Evolutionary conservation across 768 basidiomycete species (phyloP), one percentile per base, ranked within the genome.

Genomic region (Sistotremastrum niveocremeum): DNA sequence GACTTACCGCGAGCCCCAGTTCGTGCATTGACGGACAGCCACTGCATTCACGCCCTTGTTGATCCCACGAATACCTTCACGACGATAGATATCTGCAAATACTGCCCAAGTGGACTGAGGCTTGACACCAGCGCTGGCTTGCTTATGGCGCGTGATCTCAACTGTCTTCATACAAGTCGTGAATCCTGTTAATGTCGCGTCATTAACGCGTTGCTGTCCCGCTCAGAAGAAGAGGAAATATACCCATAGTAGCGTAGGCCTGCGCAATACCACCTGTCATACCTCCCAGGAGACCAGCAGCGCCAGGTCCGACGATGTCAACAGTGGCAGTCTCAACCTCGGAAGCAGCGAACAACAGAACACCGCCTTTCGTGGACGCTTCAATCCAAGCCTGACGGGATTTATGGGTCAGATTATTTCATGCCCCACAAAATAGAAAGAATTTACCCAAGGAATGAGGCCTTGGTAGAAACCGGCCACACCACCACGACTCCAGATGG

Each of bases 121-220:
- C 59, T 87, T 82, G 37, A 81, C 73, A 37, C 95, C 95, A 31
- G 74, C 62, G 10, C 82, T 78, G 28, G 81, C 85, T 55, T 88
- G 84, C 65, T 99, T 99, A 58, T 86, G 84, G 55, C 93, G 82
- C 41, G 93, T 97, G 54, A 98, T 98, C 65, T 94, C 91, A 51
- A 78, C 95, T 20, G 95, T 99, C 68, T 99, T 99, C 95, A 99
- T 99, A 65, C 90, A 95, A 38, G 94, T 97, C 66, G 90, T 94
- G 70, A 98, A 90, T 56, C 94, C 91, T 95, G 53, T 37, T 46
- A 41, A 29, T 10, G 38, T 40, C 37, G 12, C 37, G 12, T 10
- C 37, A 10, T 37, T 37, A 10, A 37, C 37, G 37, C 12, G 37
- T 11, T 30, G n/a, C n/a, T 28, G 39, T 49, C 37, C 44, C 44